Evolutionary conservation across 257 asterid genomes (phyloP), one percentile per base, ranked within the genome.

Genomic region (Osmanthus fragrans): DNA sequence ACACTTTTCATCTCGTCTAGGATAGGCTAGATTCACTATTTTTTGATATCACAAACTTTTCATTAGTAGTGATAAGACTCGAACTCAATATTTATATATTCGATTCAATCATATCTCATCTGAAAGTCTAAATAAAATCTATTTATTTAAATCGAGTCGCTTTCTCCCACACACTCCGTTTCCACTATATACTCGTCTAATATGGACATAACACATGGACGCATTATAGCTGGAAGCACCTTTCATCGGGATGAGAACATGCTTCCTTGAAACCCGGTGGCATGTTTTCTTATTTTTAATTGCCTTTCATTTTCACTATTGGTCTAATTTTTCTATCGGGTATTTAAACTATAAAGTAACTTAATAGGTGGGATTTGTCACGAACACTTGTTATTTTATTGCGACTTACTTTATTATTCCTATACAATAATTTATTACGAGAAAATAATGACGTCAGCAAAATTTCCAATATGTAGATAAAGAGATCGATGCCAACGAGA

Each of bases 211-310:
- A 54, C 77, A 83, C 70, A 80, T 71, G 60, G 34, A 51, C 42
- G 42, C 60, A 74, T 67, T 77, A 77, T 77, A 73, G 70, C 67
- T 79, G 73, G 72, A 76, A 27, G 42, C 70, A 56, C 82, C 36
- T 81, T 87, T 79, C 47, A 70, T 66, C 37, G 75, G 72, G 76
- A 13, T 78, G 79, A 79, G 82, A 73, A 73, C 85, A 84, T 84
- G 80, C 82, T 84, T 78, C 86, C 86, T 76, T 64, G 60, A 87
- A 76, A 76, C 75, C 82, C 73, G 87, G 83, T 72, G 74, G 30
- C 66, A 67, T n/a, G 60, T 45, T 66, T 47, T 36, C 76, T 30
- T 64, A 39, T 36, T 76, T 11, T 56, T 33, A 5, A 29, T 67
- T n/a, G 74, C 1, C 9, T 54, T 54, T 54, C 27, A 54, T 6